Percentiles rank a stretch among this genome's conserved stretches.
Evolutionary conservation across 2,329 filamentous ascomycete genomes (phyloP).

Genomic region (Microcyclosporella mali): DNA sequence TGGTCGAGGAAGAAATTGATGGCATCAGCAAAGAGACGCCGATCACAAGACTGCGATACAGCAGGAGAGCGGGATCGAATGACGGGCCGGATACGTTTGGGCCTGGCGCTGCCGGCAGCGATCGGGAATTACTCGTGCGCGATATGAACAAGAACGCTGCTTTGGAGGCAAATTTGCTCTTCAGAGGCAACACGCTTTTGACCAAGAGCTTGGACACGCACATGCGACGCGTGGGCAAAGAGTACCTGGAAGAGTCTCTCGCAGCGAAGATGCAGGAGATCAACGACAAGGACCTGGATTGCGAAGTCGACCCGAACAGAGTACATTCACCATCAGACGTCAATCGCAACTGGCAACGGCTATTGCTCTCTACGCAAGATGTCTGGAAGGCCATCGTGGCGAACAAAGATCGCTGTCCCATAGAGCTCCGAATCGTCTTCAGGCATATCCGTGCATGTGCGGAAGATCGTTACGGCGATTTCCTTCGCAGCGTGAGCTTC

Average conservation of each 20-base stretch:
- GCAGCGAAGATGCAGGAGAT: conserved; percentile 83
- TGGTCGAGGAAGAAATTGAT: conserved; percentile 96
- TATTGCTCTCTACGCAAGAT: conserved; percentile 70
- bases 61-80: conserved; percentile 59
- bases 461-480: conserved; percentile 90
- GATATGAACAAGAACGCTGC: conserved; percentile 74
- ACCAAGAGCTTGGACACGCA: conserved; percentile 92
- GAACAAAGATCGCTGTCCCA: conserved; percentile 68
- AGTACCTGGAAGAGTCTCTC: conserved; percentile 83
- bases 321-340: conserved; percentile 63
- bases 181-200: conserved; percentile 87
- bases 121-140: conserved; percentile 65
- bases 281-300: conserved; percentile 82
- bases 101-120: conserved; percentile 38
- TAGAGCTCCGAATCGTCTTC: conserved; percentile 77
- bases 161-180: conserved; percentile 87
- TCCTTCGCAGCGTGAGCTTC: conserved; percentile 80
- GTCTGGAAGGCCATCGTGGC: conserved; percentile 77
- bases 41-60: conserved; percentile 61
- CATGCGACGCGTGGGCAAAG: conserved; percentile 88
- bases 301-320: conserved; percentile 88
- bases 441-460: conserved; percentile 88
- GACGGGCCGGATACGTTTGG: conserved; percentile 55
- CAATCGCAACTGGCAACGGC: conserved; percentile 72
- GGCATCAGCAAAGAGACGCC: conserved; percentile 77